Evolutionary conservation across 2,329 filamentous ascomycete species (phyloP).

Genomic region (Colletotrichum gigasporum): DNA sequence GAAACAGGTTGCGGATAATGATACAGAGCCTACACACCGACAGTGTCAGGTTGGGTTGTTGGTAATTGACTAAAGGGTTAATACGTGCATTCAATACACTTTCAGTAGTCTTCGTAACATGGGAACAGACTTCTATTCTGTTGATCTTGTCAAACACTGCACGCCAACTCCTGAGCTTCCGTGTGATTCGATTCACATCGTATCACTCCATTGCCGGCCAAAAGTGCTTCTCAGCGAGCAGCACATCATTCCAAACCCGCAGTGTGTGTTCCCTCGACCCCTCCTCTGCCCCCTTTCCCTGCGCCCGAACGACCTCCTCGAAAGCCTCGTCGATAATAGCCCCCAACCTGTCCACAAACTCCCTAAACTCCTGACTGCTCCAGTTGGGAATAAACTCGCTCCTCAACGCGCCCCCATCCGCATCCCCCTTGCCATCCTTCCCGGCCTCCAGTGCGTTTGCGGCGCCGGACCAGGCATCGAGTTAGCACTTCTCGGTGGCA

Average conservation of each 20-base stretch:
- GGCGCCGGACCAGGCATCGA: conserved; percentile 67
- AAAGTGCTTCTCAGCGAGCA: conserved; percentile 67
- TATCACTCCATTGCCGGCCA: conserved; percentile 54
- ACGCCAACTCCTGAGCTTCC: too few relatives aligned
- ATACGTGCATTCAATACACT: too few relatives aligned
- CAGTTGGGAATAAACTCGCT: conserved; percentile 75
- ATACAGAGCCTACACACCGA: too few relatives aligned
- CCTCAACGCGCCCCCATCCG: conserved; percentile 71
- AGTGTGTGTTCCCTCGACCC: conserved; percentile 49
- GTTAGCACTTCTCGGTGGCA: conserved; percentile 76
- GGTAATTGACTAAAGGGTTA: not conserved
- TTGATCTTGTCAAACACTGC: not conserved
- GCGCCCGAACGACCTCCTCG: conserved; percentile 44
- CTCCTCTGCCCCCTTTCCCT: conserved; percentile 41
- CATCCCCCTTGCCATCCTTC: conserved; percentile 48
- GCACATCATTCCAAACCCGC: conserved; percentile 57
- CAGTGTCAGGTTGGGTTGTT: not conserved
- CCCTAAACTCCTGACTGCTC: conserved; percentile 68
- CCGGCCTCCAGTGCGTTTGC: conserved; percentile 44
- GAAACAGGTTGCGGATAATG: not conserved
- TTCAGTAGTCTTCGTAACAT: too few relatives aligned
- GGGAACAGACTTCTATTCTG: too few relatives aligned
- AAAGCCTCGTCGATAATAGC: conserved; percentile 65
- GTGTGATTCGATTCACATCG: not conserved
- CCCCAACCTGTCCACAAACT: conserved; percentile 66